These are phyloP conservation scores for Ganoderma meredithae DNA, from an alignment of 1,284 basidiomycete genomes.

Conservation along the genomic window DNA sequence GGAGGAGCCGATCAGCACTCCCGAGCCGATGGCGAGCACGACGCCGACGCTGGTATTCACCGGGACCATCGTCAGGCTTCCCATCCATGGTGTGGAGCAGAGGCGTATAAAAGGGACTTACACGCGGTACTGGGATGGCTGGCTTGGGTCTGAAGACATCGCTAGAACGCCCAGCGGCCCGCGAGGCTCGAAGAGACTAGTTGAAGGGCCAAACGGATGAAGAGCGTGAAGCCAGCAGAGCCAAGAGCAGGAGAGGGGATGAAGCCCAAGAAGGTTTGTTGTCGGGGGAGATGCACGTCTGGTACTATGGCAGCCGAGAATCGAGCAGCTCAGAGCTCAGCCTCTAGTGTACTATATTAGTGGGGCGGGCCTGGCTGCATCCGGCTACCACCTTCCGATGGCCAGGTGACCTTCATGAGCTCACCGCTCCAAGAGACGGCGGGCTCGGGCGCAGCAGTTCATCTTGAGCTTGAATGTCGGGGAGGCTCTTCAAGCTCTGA, in stretches of 20 bases:
- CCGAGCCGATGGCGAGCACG: slow-evolving; percentile 58
- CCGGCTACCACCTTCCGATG: slow-evolving; percentile 8
- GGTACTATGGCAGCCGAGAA: neutral
- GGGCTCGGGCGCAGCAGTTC: neutral
- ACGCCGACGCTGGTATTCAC: slow-evolving; percentile 36
- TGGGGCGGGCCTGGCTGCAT: slow-evolving; percentile 2
- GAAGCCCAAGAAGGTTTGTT: neutral
- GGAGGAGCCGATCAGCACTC: slow-evolving; percentile 66
- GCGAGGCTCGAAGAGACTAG: neutral
- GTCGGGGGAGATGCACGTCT: neutral
- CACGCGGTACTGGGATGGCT: slow-evolving; percentile 27
- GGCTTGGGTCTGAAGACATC: slow-evolving; percentile 14
- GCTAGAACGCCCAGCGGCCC: slow-evolving; percentile 1
- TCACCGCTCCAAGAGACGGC: neutral
- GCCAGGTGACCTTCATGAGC: slow-evolving; percentile 6
- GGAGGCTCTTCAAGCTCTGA: neutral
- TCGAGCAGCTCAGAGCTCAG: neutral
- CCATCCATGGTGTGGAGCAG: neutral
- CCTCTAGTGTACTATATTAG: neutral
- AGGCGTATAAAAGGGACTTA: slow-evolving; percentile 14
- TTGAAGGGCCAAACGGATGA: neutral
- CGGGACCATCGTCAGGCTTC: neutral
- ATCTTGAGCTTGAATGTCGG: neutral
- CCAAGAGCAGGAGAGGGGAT: neutral
- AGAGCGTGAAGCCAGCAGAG: neutral